phyloP scores from a whole-genome alignment of 1,284 basidiomycete genomes.

The Trametes hirsuta region DNA sequence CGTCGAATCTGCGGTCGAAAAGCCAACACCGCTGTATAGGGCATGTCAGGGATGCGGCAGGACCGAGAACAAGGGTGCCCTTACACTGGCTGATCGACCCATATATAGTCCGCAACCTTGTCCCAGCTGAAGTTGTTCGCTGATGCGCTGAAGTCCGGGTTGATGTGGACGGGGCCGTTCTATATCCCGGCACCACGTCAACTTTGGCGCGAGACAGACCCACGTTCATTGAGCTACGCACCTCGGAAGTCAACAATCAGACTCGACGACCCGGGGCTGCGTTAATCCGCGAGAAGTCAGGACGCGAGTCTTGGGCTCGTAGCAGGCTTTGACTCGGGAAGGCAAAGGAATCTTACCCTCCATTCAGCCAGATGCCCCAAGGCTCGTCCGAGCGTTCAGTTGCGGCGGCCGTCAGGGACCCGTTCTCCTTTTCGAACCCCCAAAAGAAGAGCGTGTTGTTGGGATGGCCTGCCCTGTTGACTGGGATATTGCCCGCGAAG shows the following conservation, averaged over 20 bases:
- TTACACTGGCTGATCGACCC: conserved; percentile 73
- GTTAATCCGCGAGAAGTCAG: neutral
- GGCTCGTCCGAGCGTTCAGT: conserved; percentile 37
- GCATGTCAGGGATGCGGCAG: neutral
- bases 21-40: conserved; percentile 55
- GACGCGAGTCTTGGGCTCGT: neutral
- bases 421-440: conserved; percentile 60
- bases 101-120: conserved; percentile 65
- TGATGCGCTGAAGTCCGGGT: conserved; percentile 49
- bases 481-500: conserved; percentile 71
- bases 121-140: conserved; percentile 62
- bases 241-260: conserved; percentile 48
- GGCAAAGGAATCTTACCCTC: conserved; percentile 41
- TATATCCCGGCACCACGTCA: conserved; percentile 26
- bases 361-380: conserved; percentile 79
- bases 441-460: conserved; percentile 78
- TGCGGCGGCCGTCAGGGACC: conserved; percentile 21
- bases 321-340: neutral
- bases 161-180: conserved; percentile 71
- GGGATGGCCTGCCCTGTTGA: conserved; percentile 53
- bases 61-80: neutral
- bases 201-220: neutral
- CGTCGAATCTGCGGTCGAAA: conserved; percentile 62
- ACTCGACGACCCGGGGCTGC: conserved; percentile 66
- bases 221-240: conserved; percentile 5